Evolutionary conservation across 306 rosid genomes (phyloP).

Genomic region (Malus sylvestris): DNA sequence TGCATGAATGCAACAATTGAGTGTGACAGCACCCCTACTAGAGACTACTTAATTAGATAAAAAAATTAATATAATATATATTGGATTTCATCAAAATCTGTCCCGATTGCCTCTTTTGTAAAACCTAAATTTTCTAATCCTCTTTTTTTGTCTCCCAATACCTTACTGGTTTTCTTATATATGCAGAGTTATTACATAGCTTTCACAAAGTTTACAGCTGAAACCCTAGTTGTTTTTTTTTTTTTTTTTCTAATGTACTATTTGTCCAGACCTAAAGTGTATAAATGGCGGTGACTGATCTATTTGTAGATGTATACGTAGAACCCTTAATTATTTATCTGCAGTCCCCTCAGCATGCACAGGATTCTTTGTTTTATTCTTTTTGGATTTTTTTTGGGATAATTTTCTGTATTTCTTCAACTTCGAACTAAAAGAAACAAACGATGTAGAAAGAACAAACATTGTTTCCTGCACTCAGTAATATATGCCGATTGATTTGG

Average conservation of each 20-base stretch:
- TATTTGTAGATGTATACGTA: neutral
- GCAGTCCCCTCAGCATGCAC: neutral
- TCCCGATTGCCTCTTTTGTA: constrained; percentile 38
- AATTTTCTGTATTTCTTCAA: neutral
- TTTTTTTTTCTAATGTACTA: neutral
- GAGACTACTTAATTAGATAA: neutral
- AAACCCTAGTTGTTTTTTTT: neutral
- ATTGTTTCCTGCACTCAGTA: neutral
- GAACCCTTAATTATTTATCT: neutral
- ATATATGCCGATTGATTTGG: neutral
- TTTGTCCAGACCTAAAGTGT: neutral
- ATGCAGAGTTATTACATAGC: neutral
- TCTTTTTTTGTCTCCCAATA: constrained; percentile 39
- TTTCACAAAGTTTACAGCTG: neutral
- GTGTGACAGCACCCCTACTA: constrained; percentile 40
- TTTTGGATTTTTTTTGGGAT: neutral
- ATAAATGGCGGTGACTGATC: neutral
- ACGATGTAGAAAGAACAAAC: neutral
- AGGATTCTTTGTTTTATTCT: neutral
- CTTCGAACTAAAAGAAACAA: neutral
- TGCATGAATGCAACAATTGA: constrained; percentile 61
- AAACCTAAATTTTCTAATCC: constrained; percentile 42
- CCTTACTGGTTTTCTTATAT: neutral
- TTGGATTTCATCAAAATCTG: constrained; percentile 32
- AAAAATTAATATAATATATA: constrained; percentile 9